phyloP scores from a whole-genome alignment of 305 asterid genomes.

The Fraxinus floribunda region DNA sequence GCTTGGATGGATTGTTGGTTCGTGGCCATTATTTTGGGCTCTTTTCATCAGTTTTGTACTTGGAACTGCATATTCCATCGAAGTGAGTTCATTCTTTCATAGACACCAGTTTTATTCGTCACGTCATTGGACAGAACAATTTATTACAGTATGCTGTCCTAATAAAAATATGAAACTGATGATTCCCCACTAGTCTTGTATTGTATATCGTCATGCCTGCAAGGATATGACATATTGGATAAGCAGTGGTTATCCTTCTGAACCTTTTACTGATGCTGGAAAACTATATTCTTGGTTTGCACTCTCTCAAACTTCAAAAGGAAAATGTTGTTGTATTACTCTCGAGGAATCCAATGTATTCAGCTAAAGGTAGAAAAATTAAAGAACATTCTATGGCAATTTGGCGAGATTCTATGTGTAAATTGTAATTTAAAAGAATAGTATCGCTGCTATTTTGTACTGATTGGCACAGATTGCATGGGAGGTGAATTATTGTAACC shows the following conservation, averaged over 20 bases:
- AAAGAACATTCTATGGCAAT: background rate
- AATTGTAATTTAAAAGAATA: background rate
- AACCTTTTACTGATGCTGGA: background rate
- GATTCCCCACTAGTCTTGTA: background rate
- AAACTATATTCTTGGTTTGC: background rate
- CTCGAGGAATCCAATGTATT: background rate
- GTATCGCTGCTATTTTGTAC: background rate
- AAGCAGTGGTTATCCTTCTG: background rate
- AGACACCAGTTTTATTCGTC: constrained; percentile 2
- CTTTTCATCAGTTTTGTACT: constrained; percentile 82
- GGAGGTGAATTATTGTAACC: background rate
- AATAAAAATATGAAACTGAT: background rate
- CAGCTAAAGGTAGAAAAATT: background rate
- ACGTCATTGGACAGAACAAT: background rate
- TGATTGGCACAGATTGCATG: background rate
- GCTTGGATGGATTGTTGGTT: constrained; percentile 83
- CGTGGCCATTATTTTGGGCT: constrained; percentile 90
- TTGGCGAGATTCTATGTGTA: background rate
- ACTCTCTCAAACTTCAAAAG: background rate
- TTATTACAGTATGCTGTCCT: background rate
- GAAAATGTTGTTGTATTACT: background rate
- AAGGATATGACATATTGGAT: background rate
- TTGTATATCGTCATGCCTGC: background rate
- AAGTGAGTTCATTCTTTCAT: constrained; percentile 55
- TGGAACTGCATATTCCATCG: constrained; percentile 91